phyloP scores from a whole-genome alignment of 169 alveolate genomes.

The Babesia divergens region DNA sequence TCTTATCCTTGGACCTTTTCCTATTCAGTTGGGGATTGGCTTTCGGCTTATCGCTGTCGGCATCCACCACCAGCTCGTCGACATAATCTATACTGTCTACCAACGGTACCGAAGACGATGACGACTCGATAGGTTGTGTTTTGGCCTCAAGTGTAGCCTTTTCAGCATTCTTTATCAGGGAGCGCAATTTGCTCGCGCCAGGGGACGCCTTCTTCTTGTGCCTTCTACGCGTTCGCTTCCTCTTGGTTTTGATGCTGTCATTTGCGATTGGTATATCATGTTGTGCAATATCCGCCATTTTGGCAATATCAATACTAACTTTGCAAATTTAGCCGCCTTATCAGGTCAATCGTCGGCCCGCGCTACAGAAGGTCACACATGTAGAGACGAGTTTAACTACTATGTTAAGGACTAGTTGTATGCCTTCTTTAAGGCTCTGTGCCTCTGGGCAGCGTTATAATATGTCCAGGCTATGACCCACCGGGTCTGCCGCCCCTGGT shows the following conservation, averaged over 20 bases:
- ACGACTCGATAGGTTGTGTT: not conserved
- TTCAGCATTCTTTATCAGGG: conserved; percentile 6
- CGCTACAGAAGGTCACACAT: no score
- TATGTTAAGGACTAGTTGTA: not conserved
- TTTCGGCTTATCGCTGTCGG: not conserved
- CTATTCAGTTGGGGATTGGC: not conserved
- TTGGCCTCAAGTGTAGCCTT: not conserved
- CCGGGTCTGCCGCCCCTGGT: conserved; percentile 67
- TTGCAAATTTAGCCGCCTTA: no score
- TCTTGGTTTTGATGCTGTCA: not conserved
- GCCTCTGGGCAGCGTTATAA: conserved; percentile 64
- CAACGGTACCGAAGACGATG: not conserved
- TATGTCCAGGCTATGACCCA: conserved; percentile 78
- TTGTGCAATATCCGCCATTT: no score
- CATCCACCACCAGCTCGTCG: not conserved
- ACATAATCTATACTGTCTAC: not conserved
- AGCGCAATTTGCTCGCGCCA: conserved; percentile 16
- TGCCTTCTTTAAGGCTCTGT: conserved; percentile 15
- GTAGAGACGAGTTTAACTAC: no score
- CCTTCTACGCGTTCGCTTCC: not conserved
- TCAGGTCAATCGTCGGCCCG: no score
- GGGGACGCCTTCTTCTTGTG: not conserved
- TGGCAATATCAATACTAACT: no score
- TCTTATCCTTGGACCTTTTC: not conserved
- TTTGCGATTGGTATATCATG: no score